Base-by-base conservation (phyloP, 2,329 filamentous ascomycete genomes). In the Fusarium oligoseptatum region DNA sequence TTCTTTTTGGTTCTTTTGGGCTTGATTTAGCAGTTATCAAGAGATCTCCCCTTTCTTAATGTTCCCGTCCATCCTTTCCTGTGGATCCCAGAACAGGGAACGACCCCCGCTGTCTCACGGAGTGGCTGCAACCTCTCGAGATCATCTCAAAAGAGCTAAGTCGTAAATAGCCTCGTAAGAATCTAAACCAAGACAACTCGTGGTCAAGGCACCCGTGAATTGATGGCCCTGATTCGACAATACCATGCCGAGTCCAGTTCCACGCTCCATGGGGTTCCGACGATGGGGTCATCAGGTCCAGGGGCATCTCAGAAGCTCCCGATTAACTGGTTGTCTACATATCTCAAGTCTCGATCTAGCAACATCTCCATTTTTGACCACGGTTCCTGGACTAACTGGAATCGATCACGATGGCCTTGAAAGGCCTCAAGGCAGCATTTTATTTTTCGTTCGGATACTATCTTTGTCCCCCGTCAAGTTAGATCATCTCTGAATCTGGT, bases 191-290 rank as follows among this genome's bases (percentile, higher is more conserved):
- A 17, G 52, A 52, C 27, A 57, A 55, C 72, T 52, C 15, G 32
- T 71, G 37, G 71, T 71, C 72, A 75, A 57, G 37, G 39, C 56
- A 65, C 52, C 63, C 15, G 24, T 36, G 60, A 63, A 64, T 73
- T 63, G 48, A 27, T 37, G 14, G 9, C 15, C 22, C 39, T 56
- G 39, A 73, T 75, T 75, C 17, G 63, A 60, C 27, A 43, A 60
- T 62, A 15, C 41, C 20, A 12, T 36, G 32, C 5, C 12, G 11
- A 60, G 39, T 14, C 48, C 57, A 48, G 29, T 34, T 45, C 58
- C 37, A 45, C n/a, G 29, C 45, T 43, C 58, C 27, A 61, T 63
- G 20, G 20, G 48, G 17, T 43, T 55, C 61, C 24, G 7, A 15
- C 22, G 39, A 57, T 22, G 34, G 48, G 56, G 32, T 20, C 50